Percentiles rank a stretch among this genome's conserved stretches.
phyloP scores from a whole-genome alignment of 2,329 filamentous ascomycete species.

The Arthrobotrys musiformis region DNA sequence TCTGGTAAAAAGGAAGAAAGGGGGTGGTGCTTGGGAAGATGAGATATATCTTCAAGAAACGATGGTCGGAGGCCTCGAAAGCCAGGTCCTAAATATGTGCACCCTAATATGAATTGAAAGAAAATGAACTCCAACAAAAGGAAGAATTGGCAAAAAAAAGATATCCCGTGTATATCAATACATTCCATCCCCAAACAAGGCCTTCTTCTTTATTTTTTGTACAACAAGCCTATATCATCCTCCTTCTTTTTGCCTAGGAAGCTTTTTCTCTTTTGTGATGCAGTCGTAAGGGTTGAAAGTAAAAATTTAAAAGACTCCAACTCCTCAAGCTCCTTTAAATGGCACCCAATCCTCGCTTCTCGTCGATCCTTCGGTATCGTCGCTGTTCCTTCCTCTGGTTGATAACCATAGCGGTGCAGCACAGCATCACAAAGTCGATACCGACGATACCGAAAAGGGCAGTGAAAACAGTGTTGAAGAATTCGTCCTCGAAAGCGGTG shows the following conservation, averaged over 20 bases:
- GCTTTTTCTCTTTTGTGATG: neutral
- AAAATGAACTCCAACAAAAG: neutral
- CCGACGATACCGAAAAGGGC: constrained; percentile 82
- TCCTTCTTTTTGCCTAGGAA: neutral
- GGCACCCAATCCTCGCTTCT: constrained; percentile 73
- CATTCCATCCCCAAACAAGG: neutral
- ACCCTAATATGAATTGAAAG: neutral
- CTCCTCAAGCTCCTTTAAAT: constrained; percentile 62
- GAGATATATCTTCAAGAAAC: constrained; percentile 45
- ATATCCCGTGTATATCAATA: constrained; percentile 4
- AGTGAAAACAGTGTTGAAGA: constrained; percentile 81
- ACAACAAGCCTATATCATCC: neutral
- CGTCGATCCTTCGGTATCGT: constrained; percentile 81
- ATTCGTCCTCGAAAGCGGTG: constrained; percentile 74
- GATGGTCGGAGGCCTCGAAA: constrained; percentile 6
- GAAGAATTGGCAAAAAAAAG: neutral
- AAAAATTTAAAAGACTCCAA: neutral
- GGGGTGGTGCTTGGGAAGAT: constrained; percentile 36
- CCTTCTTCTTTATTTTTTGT: neutral
- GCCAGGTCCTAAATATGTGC: constrained; percentile 19
- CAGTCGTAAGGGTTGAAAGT: neutral
- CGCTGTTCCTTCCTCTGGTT: constrained; percentile 84
- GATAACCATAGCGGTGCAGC: constrained; percentile 78
- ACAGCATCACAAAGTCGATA: constrained; percentile 74
- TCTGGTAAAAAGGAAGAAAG: constrained; percentile 6